Base-by-base conservation (phyloP, 805 yeast genomes). In the Saccharomycopsis lassenensis region DNA sequence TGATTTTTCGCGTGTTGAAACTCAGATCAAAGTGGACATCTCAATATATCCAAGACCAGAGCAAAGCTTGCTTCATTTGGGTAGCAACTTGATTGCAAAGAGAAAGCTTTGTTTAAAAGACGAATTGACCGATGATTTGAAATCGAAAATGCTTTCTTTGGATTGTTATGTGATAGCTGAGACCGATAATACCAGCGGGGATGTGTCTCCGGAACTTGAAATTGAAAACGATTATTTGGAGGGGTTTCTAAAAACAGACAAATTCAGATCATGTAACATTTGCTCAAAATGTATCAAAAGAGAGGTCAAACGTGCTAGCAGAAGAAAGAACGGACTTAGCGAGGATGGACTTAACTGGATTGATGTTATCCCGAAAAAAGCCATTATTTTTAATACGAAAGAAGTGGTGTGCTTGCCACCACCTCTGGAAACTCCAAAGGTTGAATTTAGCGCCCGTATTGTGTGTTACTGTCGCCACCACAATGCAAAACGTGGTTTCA, bases 381-480 rank as follows among this genome's bases (percentile, higher is more conserved):
- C 95, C 2, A 71, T 89, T 31, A 80, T 89, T 24, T 84, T 87
- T 65, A 89, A 91, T 59, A 83, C 94, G 58, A 81, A 84, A 50
- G 96, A 89, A 57, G 69, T 91, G 17, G 69, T 85, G 27, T 72
- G 84, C 10, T 71, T 81, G 49, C 82, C 83, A 5, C 64, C 77
- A 19, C 76, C 79, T 16, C 20, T 31, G 27, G 18, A 22, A 31
- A 12, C 19, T 26, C 32, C 24, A 21, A 51, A 49, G 24, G 49
- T 72, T 14, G 74, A 68, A 33, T 53, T 75, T 4, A 71, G 73
- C 15, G 62, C 95, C 17, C 72, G 98, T 57, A 74, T 91, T 28
- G 89, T 89, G 7, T 89, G 98, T 57, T 89, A 91, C 55, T 91
- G 97, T 59, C 74, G 97, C 46, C 98, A 91, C 57, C 98, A 91